phyloP scores from a whole-genome alignment of 176 grass and related monocot genomes.

The Lolium perenne region DNA sequence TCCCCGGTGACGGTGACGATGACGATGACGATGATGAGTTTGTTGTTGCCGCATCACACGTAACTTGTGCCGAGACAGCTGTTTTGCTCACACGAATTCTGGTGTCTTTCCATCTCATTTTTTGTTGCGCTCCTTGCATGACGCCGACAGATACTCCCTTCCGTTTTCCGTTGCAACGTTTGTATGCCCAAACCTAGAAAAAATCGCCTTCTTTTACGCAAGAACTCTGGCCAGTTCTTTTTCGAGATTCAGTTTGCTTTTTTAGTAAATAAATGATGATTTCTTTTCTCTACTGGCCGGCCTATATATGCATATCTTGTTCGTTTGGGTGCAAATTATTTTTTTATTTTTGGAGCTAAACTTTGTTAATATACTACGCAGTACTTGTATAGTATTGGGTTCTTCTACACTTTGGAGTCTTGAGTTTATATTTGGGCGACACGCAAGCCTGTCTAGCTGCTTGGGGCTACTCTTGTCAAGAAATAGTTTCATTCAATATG shows the following conservation, averaged over 20 bases:
- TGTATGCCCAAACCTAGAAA: background rate
- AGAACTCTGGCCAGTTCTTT: background rate
- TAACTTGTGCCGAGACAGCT: slow-evolving; percentile 1
- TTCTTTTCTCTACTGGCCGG: background rate
- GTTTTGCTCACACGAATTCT: background rate
- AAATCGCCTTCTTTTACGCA: background rate
- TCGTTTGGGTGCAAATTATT: background rate
- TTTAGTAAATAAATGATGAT: background rate
- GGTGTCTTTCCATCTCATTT: background rate
- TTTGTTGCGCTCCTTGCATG: background rate
- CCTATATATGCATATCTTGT: background rate
- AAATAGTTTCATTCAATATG: background rate
- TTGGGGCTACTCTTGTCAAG: background rate
- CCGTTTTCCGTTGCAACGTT: background rate
- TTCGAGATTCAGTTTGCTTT: background rate
- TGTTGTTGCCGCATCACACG: background rate
- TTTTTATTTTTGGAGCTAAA: background rate
- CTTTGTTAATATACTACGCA: too few species aligned
- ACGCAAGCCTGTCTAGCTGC: slow-evolving; percentile 1
- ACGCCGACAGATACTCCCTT: slow-evolving; percentile 9
- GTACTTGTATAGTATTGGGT: background rate
- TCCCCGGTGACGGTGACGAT: background rate
- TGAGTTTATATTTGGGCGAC: background rate
- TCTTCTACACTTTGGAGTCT: background rate
- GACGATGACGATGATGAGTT: background rate